Evolutionary conservation across 768 basidiomycete genomes (phyloP).

Genomic region (Amanita muscaria): DNA sequence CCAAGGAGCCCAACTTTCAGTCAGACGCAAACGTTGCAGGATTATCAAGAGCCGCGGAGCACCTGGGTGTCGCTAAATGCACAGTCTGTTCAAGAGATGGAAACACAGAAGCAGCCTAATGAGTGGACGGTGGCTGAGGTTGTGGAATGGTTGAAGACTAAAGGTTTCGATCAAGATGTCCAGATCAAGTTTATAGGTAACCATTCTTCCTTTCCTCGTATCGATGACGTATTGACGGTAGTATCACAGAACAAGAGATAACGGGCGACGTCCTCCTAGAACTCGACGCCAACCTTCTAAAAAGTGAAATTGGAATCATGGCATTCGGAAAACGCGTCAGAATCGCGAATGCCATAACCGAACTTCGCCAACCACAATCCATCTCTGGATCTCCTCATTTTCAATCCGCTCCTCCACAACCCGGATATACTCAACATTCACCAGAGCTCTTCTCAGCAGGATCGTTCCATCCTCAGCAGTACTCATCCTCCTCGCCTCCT

Average conservation of each 20-base stretch:
- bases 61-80: too few species aligned
- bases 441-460: conserved; percentile 34
- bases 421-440: conserved; percentile 26
- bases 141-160: conserved; percentile 74
- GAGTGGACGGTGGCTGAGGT: conserved; percentile 90
- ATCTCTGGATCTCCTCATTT: conserved; percentile 34
- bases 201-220: conserved; percentile 17
- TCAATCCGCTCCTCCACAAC: conserved; percentile 28
- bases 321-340: conserved; percentile 93
- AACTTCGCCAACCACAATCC: conserved; percentile 56
- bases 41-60: too few species aligned
- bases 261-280: conserved; percentile 95
- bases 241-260: conserved; percentile 85
- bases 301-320: conserved; percentile 85
- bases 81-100: background rate
- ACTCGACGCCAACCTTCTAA: conserved; percentile 85
- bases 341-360: conserved; percentile 86
- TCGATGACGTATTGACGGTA: background rate
- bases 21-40: too few species aligned
- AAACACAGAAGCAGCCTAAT: conserved; percentile 36
- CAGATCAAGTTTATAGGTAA: conserved; percentile 84
- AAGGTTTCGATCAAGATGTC: conserved; percentile 79
- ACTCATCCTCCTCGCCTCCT: conserved; percentile 4
- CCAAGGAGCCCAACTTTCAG: too few species aligned
- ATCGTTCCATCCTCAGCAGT: background rate